These are phyloP conservation scores for Lentinula boryana DNA, from an alignment of 768 basidiomycete genomes.

Conservation along the genomic window DNA sequence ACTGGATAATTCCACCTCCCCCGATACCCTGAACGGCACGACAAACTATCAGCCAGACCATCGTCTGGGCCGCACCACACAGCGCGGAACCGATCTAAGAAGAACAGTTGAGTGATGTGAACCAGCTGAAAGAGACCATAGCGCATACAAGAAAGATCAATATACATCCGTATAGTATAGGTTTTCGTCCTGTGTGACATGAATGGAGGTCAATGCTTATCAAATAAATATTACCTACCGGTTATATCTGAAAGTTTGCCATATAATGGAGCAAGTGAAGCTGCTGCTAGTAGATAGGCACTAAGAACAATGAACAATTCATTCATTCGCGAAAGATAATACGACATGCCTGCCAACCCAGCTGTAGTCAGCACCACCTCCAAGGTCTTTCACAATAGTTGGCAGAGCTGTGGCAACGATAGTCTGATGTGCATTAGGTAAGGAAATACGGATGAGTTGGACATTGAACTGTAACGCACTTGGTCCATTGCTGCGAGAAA, in stretches of 20 bases:
- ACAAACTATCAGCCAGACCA: conserved; percentile 71
- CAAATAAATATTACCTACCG: background rate
- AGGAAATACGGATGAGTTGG: background rate
- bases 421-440: conserved; percentile 28
- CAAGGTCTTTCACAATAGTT: conserved; percentile 61
- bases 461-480: conserved; percentile 22
- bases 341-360: conserved; percentile 64
- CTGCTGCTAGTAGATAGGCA: conserved; percentile 68
- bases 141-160: conserved; percentile 48
- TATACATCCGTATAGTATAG: conserved; percentile 62
- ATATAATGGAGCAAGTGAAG: conserved; percentile 64
- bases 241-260: conserved; percentile 59
- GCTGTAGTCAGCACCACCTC: conserved; percentile 58
- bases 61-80: conserved; percentile 74
- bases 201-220: background rate
- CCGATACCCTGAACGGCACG: conserved; percentile 83
- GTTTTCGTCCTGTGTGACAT: conserved; percentile 49
- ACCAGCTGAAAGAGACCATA: background rate
- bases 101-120: background rate
- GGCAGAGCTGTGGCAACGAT: conserved; percentile 75
- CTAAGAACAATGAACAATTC: conserved; percentile 25
- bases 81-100: conserved; percentile 60
- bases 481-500: conserved; percentile 52
- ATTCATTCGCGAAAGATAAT: background rate
- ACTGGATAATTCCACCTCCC: conserved; percentile 72